A percentile compares a stretch with the other conserved stretches of the same genome.
Evolutionary conservation across 805 yeast genomes (phyloP).

Genomic region (Candida sphagnicola): DNA sequence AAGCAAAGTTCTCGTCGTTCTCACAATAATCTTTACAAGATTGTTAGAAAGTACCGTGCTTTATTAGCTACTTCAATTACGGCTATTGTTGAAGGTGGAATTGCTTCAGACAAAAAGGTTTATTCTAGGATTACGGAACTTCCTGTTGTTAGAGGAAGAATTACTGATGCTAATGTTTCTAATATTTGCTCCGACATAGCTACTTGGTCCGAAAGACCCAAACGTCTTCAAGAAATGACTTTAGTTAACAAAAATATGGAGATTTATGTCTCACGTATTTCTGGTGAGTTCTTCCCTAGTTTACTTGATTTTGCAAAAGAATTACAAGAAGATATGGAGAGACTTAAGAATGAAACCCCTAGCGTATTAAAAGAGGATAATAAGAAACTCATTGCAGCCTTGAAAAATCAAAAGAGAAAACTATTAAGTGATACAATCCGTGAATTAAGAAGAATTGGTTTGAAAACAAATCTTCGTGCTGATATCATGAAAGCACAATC

Average conservation of each 20-base stretch:
- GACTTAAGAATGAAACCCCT: conserved; percentile 77
- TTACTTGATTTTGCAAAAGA: conserved; percentile 54
- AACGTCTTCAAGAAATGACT: conserved; percentile 48
- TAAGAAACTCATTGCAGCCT: conserved; percentile 59
- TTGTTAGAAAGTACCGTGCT: conserved; percentile 76
- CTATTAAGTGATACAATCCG: conserved; percentile 72
- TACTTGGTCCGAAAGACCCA: conserved; percentile 55
- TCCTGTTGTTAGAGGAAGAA: not conserved
- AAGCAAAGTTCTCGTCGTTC: conserved; percentile 92
- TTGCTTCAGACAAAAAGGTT: conserved; percentile 18
- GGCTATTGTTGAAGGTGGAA: conserved; percentile 57
- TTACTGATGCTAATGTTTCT: not conserved
- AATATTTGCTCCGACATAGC: conserved; percentile 18
- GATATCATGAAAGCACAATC: conserved; percentile 63
- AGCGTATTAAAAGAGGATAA: conserved; percentile 61
- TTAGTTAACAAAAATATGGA: conserved; percentile 55
- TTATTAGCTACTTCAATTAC: conserved; percentile 50
- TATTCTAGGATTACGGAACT: not conserved
- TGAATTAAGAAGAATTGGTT: conserved; percentile 73
- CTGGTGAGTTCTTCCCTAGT: conserved; percentile 38
- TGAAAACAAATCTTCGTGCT: conserved; percentile 60
- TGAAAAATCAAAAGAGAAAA: conserved; percentile 79
- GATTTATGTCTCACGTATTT: conserved; percentile 36
- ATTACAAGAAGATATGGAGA: conserved; percentile 53
- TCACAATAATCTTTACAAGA: conserved; percentile 77